Evolutionary conservation across 768 basidiomycete species (phyloP).

Genomic region (Pleurotus sapidus): DNA sequence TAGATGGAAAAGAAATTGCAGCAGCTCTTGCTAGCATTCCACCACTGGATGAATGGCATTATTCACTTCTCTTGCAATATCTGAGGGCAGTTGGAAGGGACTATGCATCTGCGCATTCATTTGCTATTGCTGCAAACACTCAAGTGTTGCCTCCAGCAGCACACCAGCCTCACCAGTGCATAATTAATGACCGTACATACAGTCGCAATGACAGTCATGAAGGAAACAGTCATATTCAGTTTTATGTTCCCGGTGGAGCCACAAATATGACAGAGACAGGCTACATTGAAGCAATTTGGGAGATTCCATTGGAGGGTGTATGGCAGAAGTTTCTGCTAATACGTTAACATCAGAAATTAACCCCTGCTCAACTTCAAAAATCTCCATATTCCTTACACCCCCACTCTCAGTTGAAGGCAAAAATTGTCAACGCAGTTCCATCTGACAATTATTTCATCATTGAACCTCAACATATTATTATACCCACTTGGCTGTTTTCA

Average conservation of each 20-base stretch:
- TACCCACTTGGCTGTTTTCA: slow-evolving; percentile 17
- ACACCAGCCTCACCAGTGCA: slow-evolving; percentile 8
- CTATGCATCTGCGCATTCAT: slow-evolving; percentile 11
- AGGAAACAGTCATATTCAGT: slow-evolving; percentile 21
- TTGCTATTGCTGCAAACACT: slow-evolving; percentile 6
- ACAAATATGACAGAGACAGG: slow-evolving; percentile 11
- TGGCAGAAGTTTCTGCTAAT: slow-evolving; percentile 18
- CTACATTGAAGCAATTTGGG: slow-evolving; percentile 14
- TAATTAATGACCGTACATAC: slow-evolving; percentile 13
- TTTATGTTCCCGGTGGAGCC: slow-evolving; percentile 10
- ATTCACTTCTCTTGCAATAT: slow-evolving; percentile 15
- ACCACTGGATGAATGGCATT: slow-evolving; percentile 8
- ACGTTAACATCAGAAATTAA: slow-evolving; percentile 12
- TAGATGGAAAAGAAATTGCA: background rate
- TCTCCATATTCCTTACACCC: slow-evolving; percentile 13
- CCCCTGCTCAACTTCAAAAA: slow-evolving; percentile 6
- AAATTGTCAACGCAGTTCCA: slow-evolving; percentile 13
- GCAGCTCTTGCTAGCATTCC: slow-evolving; percentile 9
- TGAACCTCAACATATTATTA: slow-evolving; percentile 20
- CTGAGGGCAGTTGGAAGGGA: slow-evolving; percentile 10
- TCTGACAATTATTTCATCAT: slow-evolving; percentile 15
- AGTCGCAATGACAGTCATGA: slow-evolving; percentile 15
- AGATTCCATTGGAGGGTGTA: slow-evolving; percentile 15
- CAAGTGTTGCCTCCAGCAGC: slow-evolving; percentile 16
- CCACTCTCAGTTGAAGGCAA: slow-evolving; percentile 12